phyloP scores from a whole-genome alignment of 1,284 basidiomycete species.

The Cryptococcus sp. region DNA sequence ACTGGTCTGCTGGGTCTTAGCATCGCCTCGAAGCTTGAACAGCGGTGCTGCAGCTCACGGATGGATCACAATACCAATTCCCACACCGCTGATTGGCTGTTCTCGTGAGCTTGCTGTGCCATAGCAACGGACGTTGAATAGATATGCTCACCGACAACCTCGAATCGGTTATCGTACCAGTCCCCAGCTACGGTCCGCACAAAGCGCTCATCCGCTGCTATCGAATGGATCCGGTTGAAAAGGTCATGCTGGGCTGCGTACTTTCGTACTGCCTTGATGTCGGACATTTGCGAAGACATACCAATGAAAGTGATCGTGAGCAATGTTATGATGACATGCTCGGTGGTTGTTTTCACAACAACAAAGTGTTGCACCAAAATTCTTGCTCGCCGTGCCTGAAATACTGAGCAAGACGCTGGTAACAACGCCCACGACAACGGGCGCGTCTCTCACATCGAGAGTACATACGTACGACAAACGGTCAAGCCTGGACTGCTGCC shows the following conservation, averaged over 20 bases:
- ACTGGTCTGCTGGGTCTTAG: too few relatives aligned
- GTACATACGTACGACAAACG: too few relatives aligned
- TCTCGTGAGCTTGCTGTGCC: slow-evolving; percentile 5
- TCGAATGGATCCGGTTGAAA: slow-evolving; percentile 83
- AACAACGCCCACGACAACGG: too few relatives aligned
- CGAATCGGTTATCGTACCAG: slow-evolving; percentile 53
- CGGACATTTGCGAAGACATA: too few relatives aligned
- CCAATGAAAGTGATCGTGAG: too few relatives aligned
- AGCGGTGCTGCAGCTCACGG: slow-evolving; percentile 40
- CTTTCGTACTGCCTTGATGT: slow-evolving; percentile 36
- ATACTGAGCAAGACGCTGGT: too few relatives aligned
- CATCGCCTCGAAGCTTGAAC: slow-evolving; percentile 6
- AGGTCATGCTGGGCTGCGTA: slow-evolving; percentile 60
- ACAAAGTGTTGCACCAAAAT: too few relatives aligned
- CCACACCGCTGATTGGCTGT: slow-evolving; percentile 92
- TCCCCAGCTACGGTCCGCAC: slow-evolving; percentile 62
- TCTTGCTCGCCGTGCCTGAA: too few relatives aligned
- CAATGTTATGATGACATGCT: too few relatives aligned
- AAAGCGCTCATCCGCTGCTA: slow-evolving; percentile 72
- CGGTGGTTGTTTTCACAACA: too few relatives aligned
- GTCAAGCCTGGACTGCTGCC: too few relatives aligned
- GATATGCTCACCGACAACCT: slow-evolving; percentile 40
- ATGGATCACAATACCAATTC: slow-evolving; percentile 86
- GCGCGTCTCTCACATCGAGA: too few relatives aligned
- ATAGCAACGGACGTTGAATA: neutral